Base-by-base conservation (phyloP, 2,329 filamentous ascomycete species). In the Sporothrix protearum region DNA sequence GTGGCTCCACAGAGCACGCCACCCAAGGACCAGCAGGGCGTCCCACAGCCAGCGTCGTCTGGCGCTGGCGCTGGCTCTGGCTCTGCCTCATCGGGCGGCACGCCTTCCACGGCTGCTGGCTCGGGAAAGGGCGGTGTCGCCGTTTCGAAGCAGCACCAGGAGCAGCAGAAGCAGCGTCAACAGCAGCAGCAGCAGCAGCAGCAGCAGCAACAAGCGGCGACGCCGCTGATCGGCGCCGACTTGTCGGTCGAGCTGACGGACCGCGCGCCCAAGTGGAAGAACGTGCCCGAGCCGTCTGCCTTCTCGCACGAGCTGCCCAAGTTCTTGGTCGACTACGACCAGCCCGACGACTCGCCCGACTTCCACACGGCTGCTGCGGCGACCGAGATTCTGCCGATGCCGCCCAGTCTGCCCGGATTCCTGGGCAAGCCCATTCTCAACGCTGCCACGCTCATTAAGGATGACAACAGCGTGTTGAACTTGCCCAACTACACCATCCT, bases 401-500 rank as follows among this genome's bases (percentile, higher is more conserved):
- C 96, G 5, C 96, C 96, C 0, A 90, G 88, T 75, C 85, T 99
- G 59, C 96, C 96, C 0, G 89, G 96, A 66, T 98, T 98, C 82
- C 83, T 99, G 67, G 92, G 91, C 76, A 97, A 97, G 82, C 96
- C 94, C 42, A 97, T 99, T 73, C 83, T 99, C 75, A 99, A 99
- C 80, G 92, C 92, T 66, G 91, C 90, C 2, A 94, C 93, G 33
- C 90, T 95, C 7, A 93, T 97, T 86, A 98, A 98, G 83, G 96
- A 99, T 79, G 96, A 99, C 81, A 97, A 95, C 80, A 97, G 94
- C 81, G 96, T 99, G 73, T 83, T 99, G 74, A 96, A 93, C 76
- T 95, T 97, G 87, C 96, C 96, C 16, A 99, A 98, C 77, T 95
- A 99, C 78, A 97, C 96, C 0, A 93, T 98, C 42, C 83, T 99